A percentile compares a stretch with the other conserved stretches of the same genome.
These are phyloP conservation scores for Scedosporium boydii DNA, from an alignment of 2,329 filamentous ascomycete genomes.

Conservation along the genomic window DNA sequence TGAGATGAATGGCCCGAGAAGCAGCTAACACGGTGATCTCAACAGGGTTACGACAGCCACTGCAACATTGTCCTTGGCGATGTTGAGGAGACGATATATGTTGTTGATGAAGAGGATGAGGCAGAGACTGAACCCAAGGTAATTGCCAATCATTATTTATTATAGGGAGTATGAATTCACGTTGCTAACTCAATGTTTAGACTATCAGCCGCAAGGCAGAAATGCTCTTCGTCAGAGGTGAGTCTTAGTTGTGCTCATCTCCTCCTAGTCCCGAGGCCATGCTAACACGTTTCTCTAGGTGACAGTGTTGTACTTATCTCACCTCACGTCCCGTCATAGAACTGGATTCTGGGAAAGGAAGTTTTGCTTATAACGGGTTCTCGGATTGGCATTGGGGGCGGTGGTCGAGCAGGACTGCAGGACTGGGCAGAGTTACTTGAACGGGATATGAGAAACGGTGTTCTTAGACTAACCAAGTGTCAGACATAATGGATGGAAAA, in stretches of 20 bases:
- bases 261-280: neutral
- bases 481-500: neutral
- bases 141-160: constrained; percentile 14
- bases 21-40: neutral
- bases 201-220: constrained; percentile 95
- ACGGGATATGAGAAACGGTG: neutral
- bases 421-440: neutral
- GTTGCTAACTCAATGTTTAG: constrained; percentile 31
- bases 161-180: neutral
- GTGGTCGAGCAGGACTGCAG: neutral
- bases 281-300: constrained; percentile 30
- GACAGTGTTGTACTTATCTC: constrained; percentile 67
- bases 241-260: constrained; percentile 15
- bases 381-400: neutral
- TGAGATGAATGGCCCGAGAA: neutral
- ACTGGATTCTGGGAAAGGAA: neutral
- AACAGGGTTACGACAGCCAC: constrained; percentile 92
- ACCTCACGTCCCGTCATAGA: constrained; percentile 40
- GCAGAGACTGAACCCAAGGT: constrained; percentile 55
- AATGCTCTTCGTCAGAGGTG: constrained; percentile 97
- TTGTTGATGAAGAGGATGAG: constrained; percentile 37
- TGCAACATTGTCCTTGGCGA: constrained; percentile 96
- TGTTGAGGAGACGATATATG: constrained; percentile 93
- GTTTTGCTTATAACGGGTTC: neutral
- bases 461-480: neutral